Evolutionary conservation across 73 alveolate species (phyloP).

Genomic region (Paramecium sexaurelia): DNA sequence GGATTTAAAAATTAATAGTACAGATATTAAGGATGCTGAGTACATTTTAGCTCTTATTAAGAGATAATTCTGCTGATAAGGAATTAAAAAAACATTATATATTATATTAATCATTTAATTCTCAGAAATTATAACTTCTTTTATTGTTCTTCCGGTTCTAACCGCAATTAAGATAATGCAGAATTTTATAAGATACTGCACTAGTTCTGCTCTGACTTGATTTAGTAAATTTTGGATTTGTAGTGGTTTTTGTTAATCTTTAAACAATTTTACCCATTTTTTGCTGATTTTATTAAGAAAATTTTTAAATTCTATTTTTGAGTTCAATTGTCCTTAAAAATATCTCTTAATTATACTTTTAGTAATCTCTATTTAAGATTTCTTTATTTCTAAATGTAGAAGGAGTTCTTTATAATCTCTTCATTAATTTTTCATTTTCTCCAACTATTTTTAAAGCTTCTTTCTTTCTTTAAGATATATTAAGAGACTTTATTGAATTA

Average conservation of each 20-base stretch:
- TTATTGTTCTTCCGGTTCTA: not conserved
- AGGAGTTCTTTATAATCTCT: slow-evolving; percentile 52
- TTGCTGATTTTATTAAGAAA: not conserved
- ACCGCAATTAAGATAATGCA: not conserved
- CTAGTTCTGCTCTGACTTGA: not conserved
- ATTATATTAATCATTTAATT: slow-evolving; percentile 45
- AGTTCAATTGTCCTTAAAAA: not conserved
- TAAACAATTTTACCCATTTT: slow-evolving; percentile 25
- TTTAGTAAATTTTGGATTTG: not conserved
- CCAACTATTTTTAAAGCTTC: slow-evolving; percentile 45
- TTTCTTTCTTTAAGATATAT: slow-evolving; percentile 26
- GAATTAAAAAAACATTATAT: not conserved
- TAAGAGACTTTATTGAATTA: slow-evolving; percentile 25
- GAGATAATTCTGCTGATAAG: slow-evolving; percentile 18
- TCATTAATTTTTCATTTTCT: slow-evolving; percentile 40
- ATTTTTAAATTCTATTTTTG: slow-evolving; percentile 12
- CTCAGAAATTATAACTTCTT: slow-evolving; percentile 16
- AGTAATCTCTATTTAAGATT: not conserved
- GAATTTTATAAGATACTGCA: slow-evolving; percentile 25
- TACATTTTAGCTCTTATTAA: not conserved
- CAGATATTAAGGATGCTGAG: slow-evolving; percentile 27
- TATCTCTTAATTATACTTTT: not conserved
- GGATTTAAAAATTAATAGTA: slow-evolving; percentile 42
- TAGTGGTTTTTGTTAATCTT: not conserved
- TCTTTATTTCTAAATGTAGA: slow-evolving; percentile 54